Conservation (phyloP, 257 asterid species). For the Penstemon davidsonii region DNA sequence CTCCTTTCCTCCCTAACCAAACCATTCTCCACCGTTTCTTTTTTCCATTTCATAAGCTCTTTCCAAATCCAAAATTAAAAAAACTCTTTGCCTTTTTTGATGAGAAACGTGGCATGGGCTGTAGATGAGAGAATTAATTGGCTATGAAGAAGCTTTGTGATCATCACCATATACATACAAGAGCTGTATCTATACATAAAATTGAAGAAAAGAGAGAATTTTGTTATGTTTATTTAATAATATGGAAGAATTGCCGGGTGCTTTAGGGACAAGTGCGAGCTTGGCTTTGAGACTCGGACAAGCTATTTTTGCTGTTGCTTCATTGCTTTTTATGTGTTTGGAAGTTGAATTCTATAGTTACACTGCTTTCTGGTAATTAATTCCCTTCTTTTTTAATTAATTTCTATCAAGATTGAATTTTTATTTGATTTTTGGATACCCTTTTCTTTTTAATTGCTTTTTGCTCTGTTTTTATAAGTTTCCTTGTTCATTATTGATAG, state of each 20-base stretch:
- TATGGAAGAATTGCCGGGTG: slow-evolving; percentile 93
- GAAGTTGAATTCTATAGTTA: slow-evolving; percentile 87
- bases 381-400: not conserved
- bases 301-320: slow-evolving; percentile 78
- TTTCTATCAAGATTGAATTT: not conserved
- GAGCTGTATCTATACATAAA: slow-evolving; percentile 19
- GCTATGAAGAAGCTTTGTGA: slow-evolving; percentile 36
- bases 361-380: slow-evolving; percentile 90
- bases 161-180: not conserved
- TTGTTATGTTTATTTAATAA: slow-evolving; percentile 25
- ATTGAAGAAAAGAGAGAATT: slow-evolving; percentile 2
- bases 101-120: slow-evolving; percentile 44
- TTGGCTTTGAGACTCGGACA: slow-evolving; percentile 92
- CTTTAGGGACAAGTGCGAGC: slow-evolving; percentile 89
- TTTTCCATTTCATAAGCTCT: not conserved
- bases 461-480: not conserved
- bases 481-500: not conserved
- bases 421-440: not conserved
- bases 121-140: slow-evolving; percentile 34
- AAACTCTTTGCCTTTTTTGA: slow-evolving; percentile 4
- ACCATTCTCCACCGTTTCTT: not conserved
- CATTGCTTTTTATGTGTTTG: slow-evolving; percentile 92
- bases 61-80: not conserved
- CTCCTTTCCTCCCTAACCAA: slow-evolving; percentile 32
- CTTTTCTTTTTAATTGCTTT: not conserved